Conservation (phyloP, 148 eudicot genomes). For the Amaranthus palmeri region DNA sequence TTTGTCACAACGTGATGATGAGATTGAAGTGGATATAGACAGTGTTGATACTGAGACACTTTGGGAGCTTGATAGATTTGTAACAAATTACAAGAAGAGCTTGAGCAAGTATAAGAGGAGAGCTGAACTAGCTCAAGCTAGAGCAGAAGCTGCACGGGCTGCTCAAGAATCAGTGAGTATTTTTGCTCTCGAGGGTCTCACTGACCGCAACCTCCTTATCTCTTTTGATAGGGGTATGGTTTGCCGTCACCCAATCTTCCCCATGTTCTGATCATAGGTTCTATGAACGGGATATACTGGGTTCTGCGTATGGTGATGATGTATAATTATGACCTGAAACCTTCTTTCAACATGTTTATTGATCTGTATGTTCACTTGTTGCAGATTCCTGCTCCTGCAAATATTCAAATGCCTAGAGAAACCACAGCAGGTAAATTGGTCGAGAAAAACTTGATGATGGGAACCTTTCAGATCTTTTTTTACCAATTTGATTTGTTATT, state of each 20-base stretch:
- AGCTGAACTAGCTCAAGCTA: constrained; percentile 67
- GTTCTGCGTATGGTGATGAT: too few relatives aligned
- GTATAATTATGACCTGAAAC: too few relatives aligned
- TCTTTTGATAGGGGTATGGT: too few relatives aligned
- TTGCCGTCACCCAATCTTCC: too few relatives aligned
- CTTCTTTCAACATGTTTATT: background rate
- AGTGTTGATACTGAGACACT: constrained; percentile 84
- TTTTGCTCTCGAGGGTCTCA: background rate
- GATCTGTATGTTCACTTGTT: constrained; percentile 13
- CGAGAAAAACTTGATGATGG: background rate
- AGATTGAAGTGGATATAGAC: constrained; percentile 91
- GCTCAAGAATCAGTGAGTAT: constrained; percentile 32
- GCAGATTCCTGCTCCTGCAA: constrained; percentile 43
- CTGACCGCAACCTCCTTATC: background rate
- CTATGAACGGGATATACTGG: too few relatives aligned
- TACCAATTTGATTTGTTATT: background rate
- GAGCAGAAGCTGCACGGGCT: constrained; percentile 39
- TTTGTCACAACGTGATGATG: constrained; percentile 72
- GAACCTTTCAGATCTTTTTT: background rate
- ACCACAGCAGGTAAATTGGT: constrained; percentile 41
- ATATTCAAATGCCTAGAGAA: constrained; percentile 30
- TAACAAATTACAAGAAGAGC: constrained; percentile 78
- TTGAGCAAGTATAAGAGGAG: constrained; percentile 73
- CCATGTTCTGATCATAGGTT: too few relatives aligned
- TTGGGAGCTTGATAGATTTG: constrained; percentile 94